Percentiles rank a stretch among this genome's conserved stretches.
These are phyloP conservation scores for Golubevia sp. DNA, from an alignment of 1,284 basidiomycete genomes.

Conservation along the genomic window DNA sequence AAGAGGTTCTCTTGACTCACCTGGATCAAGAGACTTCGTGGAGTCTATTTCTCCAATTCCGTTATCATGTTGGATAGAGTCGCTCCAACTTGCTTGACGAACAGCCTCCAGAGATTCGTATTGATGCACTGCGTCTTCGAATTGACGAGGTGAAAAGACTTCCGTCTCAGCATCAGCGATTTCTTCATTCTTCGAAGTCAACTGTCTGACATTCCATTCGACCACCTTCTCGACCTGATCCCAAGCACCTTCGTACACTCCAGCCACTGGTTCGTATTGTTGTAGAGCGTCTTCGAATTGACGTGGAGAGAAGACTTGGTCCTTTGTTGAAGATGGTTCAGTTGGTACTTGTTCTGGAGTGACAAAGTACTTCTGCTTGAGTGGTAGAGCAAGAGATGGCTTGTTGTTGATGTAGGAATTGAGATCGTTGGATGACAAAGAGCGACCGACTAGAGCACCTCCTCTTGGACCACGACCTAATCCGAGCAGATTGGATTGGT, in stretches of 20 bases:
- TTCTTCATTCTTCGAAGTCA: background rate
- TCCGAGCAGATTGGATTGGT: background rate
- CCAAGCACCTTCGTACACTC: background rate
- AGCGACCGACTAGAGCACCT: background rate
- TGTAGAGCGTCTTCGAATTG: background rate
- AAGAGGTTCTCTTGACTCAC: too few relatives aligned
- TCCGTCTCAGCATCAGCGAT: background rate
- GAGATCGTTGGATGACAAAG: background rate
- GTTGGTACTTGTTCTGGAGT: background rate
- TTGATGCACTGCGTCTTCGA: background rate
- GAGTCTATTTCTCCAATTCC: background rate
- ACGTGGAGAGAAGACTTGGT: background rate
- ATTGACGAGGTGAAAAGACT: background rate
- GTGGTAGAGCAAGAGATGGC: too few relatives aligned
- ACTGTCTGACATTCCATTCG: background rate
- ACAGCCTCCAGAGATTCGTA: background rate
- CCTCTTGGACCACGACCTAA: background rate
- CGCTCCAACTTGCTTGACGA: too few relatives aligned
- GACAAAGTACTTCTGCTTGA: background rate
- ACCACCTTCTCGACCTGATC: background rate
- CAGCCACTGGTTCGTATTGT: background rate
- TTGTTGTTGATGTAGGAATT: background rate
- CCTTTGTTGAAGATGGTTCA: background rate
- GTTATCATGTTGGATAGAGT: background rate
- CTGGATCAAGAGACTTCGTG: too few relatives aligned